Percentiles rank a stretch among this genome's conserved stretches.
phyloP scores from a whole-genome alignment of 176 grass and related monocot genomes.

The Neostapfia colusana region DNA sequence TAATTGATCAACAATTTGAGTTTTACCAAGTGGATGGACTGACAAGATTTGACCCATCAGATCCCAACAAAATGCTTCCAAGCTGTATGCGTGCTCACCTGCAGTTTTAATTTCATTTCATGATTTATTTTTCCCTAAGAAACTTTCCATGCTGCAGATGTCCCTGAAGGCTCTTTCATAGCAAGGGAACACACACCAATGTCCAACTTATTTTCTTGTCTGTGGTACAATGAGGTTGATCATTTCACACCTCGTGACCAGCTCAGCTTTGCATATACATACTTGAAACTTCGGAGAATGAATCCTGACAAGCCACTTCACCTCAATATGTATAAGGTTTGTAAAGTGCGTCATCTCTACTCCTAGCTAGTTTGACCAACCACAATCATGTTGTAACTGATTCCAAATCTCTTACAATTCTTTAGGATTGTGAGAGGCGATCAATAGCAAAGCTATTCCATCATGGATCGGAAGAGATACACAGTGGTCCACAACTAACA shows the following conservation, averaged over 20 bases:
- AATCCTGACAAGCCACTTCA: slow-evolving; percentile 74
- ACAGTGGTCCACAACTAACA: slow-evolving; percentile 56
- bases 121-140: slow-evolving; percentile 15
- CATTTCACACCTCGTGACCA: slow-evolving; percentile 95
- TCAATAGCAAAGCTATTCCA: slow-evolving; percentile 96
- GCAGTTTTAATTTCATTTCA: slow-evolving; percentile 21
- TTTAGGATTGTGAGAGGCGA: slow-evolving; percentile 94
- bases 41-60: slow-evolving; percentile 67
- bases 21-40: slow-evolving; percentile 96
- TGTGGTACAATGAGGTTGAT: slow-evolving; percentile 98
- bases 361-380: background rate
- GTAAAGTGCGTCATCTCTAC: slow-evolving; percentile 3
- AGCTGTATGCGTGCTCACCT: slow-evolving; percentile 68
- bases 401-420: slow-evolving; percentile 14
- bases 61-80: slow-evolving; percentile 81
- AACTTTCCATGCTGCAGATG: slow-evolving; percentile 58
- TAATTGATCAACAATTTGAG: slow-evolving; percentile 96
- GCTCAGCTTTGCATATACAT: slow-evolving; percentile 99
- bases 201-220: slow-evolving; percentile 95
- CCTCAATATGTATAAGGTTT: slow-evolving; percentile 96
- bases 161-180: slow-evolving; percentile 99
- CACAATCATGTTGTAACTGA: slow-evolving; percentile 10
- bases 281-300: slow-evolving; percentile 89
- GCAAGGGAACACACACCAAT: slow-evolving; percentile 92
- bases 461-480: slow-evolving; percentile 94